Conservation (phyloP, 225 moss, liverwort and hornwort species). For the Anthoceros angustus region DNA sequence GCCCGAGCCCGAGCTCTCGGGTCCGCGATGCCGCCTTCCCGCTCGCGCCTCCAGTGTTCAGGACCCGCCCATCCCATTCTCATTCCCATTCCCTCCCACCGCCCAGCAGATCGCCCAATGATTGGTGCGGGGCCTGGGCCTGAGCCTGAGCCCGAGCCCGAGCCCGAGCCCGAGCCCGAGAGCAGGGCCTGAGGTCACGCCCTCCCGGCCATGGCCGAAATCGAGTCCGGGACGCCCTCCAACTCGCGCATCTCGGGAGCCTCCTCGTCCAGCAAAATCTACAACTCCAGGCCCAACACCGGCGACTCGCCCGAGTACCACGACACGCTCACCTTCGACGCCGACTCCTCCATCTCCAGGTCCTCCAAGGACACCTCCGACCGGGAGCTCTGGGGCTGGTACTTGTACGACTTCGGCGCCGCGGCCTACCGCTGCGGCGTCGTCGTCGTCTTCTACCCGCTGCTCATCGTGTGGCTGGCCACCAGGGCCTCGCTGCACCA, state of each 20-base stretch:
- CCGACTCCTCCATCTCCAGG: background rate
- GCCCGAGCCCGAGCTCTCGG: too few relatives aligned
- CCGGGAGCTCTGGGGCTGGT: background rate
- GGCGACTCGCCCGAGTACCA: slow-evolving; percentile 3
- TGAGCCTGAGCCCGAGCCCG: too few relatives aligned
- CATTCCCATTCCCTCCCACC: too few relatives aligned
- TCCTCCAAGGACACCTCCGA: background rate
- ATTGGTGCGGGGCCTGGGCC: too few relatives aligned
- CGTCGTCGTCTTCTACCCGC: background rate
- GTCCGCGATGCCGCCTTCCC: too few relatives aligned
- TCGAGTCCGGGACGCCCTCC: background rate
- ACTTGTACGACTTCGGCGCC: background rate
- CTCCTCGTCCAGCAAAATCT: background rate
- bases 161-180: too few relatives aligned
- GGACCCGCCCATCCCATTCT: too few relatives aligned
- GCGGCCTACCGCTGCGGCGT: background rate
- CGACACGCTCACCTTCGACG: background rate
- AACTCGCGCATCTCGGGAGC: background rate
- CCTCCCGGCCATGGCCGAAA: background rate
- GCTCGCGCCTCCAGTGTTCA: too few relatives aligned
- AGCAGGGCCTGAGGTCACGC: too few relatives aligned
- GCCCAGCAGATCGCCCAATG: too few relatives aligned
- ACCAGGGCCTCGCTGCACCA: background rate
- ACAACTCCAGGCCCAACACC: background rate
- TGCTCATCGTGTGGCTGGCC: background rate